These are phyloP conservation scores for Phytophthora europaea DNA, from an alignment of 352 stramenopile genomes.

Conservation along the genomic window DNA sequence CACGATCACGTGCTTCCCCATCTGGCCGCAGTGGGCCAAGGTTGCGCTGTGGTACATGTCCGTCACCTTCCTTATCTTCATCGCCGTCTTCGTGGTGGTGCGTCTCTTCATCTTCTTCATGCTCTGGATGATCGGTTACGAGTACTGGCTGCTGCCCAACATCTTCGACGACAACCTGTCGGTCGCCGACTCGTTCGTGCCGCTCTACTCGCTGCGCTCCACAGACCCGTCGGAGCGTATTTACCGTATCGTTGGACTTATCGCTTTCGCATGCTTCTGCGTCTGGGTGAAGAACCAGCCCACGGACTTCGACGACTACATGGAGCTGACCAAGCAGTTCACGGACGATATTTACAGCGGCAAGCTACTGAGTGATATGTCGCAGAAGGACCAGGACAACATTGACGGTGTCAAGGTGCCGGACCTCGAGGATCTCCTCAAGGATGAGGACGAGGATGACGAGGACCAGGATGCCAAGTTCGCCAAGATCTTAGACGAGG, in stretches of 20 bases:
- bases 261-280: conserved; percentile 96
- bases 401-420: conserved; percentile 97
- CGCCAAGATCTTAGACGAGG: conserved; percentile 84
- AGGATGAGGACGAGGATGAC: conserved; percentile 87
- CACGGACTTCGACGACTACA: conserved; percentile 99
- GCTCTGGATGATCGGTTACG: conserved; percentile 96
- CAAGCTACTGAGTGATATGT: conserved; percentile 98
- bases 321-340: conserved; percentile 98
- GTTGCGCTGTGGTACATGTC: conserved; percentile 98
- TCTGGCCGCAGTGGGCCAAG: conserved; percentile 99
- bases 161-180: conserved; percentile 99
- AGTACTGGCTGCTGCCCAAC: conserved; percentile 99
- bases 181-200: conserved; percentile 98
- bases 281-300: conserved; percentile 99
- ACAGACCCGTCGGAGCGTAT: conserved; percentile 94
- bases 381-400: conserved; percentile 98
- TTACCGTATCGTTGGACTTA: conserved; percentile 94
- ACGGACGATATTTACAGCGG: conserved; percentile 99
- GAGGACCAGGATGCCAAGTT: conserved; percentile 81
- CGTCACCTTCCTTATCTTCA: conserved; percentile 99
- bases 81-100: conserved; percentile 97
- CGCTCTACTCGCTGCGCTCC: conserved; percentile 91
- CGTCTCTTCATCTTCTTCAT: conserved; percentile 97
- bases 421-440: conserved; percentile 87
- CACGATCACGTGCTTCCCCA: conserved; percentile 98